phyloP scores from a whole-genome alignment of 2,329 filamentous ascomycete species.

The Exophiala bonariae region DNA sequence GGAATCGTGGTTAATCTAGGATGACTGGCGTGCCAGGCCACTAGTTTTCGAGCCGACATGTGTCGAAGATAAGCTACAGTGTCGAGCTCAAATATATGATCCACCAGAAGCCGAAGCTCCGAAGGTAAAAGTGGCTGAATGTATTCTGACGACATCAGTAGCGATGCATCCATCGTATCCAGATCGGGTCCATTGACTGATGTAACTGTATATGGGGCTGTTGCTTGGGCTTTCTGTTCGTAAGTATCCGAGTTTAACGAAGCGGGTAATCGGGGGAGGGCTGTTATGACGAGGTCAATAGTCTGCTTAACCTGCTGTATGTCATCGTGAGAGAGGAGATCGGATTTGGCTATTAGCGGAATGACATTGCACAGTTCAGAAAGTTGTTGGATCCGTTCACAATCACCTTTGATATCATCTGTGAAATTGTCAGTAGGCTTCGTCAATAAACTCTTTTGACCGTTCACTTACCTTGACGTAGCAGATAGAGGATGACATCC shows the following conservation, averaged over 20 bases:
- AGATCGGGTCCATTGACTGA: slow-evolving; percentile 69
- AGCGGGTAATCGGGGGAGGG: slow-evolving; percentile 21
- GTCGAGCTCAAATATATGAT: slow-evolving; percentile 72
- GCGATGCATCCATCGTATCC: slow-evolving; percentile 86
- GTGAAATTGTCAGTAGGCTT: slow-evolving; percentile 6
- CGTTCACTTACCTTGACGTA: slow-evolving; percentile 63
- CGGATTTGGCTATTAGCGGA: slow-evolving; percentile 75
- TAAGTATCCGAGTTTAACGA: slow-evolving; percentile 2
- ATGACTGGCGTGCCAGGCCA: slow-evolving; percentile 63
- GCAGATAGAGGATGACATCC: slow-evolving; percentile 80
- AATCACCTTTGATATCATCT: slow-evolving; percentile 64
- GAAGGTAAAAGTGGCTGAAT: slow-evolving; percentile 75
- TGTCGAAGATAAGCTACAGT: slow-evolving; percentile 81
- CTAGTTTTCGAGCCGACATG: slow-evolving; percentile 76
- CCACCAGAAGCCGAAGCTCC: slow-evolving; percentile 70
- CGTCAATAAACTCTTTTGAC: not conserved
- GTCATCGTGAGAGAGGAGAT: slow-evolving; percentile 63
- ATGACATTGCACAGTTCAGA: slow-evolving; percentile 78
- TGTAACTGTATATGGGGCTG: slow-evolving; percentile 71
- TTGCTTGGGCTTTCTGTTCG: slow-evolving; percentile 11
- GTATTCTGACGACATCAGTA: slow-evolving; percentile 91
- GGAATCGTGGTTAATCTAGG: slow-evolving; percentile 29
- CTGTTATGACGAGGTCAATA: slow-evolving; percentile 37
- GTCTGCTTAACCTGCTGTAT: slow-evolving; percentile 60
- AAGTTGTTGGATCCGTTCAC: slow-evolving; percentile 70